Evolutionary conservation across 352 stramenopile genomes (phyloP), one percentile per base, ranked within the genome.

Genomic region (Pythium myriotylum): DNA sequence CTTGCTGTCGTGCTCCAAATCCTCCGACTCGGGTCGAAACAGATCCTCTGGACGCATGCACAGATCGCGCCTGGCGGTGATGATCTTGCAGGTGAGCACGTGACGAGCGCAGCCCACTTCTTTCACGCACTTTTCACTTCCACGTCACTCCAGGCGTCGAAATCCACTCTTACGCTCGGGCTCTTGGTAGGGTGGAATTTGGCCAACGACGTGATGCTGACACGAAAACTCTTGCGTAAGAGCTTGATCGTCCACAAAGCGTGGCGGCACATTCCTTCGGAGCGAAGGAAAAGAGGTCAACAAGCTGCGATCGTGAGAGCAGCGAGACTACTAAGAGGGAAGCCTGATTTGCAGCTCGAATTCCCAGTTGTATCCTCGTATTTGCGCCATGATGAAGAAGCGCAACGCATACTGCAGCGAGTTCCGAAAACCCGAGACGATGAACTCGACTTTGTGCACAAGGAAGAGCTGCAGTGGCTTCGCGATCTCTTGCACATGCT

Each of bases 91-190:
- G 50, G 62, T 0, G 39, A 59, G 20, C 14, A 62, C 48, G 22
- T 64, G 45, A 16, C 59, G 39, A 22, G 46, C 46, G 59, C 54
- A 4, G 47, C 54, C 0, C 68, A 77, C 20, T 58, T 73, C 2
- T 76, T 77, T 32, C 70, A 79, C 52, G 52, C 69, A 16, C 62
- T 79, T 2, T 81, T 81, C 41, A 79, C 70, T 0, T 60, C 54
- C 9, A 72, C 61, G 46, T 81, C 66, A 42, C 50, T 81, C 14
- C 70, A 81, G 43, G 73, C 70, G 19, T 62, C 70, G 49, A 81
- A 81, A 47, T 75, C 67, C 4, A 14, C 65, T 1, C 24, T 72
- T 41, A 76, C 67, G 0, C 35, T 78, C 14, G 39, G 23, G 7
- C 45, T 69, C 20, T 42, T 81, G 14, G 24, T 70, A 2, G 26